Evolutionary conservation across 495 filamentous ascomycete genomes (phyloP).

Genomic region (Daldinia bambusicola): DNA sequence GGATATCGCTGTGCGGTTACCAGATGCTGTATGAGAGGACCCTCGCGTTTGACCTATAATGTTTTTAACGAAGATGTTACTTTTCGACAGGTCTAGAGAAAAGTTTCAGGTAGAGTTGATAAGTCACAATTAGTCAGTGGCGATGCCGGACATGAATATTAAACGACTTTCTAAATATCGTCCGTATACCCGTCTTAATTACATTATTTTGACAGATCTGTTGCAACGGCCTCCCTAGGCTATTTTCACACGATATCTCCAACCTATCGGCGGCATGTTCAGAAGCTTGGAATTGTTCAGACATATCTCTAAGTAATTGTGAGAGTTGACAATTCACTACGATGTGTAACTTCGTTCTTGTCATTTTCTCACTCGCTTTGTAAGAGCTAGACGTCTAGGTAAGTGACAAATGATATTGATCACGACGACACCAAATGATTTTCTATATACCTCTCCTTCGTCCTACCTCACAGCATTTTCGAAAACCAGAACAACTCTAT

Average conservation of each 20-base stretch:
- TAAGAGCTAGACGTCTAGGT: background rate
- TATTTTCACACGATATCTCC: too few species aligned
- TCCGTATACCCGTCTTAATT: conserved; percentile 16
- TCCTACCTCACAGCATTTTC: background rate
- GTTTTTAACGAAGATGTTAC: conserved; percentile 35
- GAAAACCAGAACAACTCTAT: too few species aligned
- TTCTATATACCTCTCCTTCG: background rate
- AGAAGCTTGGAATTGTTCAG: conserved; percentile 7
- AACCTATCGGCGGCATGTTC: too few species aligned
- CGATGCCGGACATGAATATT: conserved; percentile 36
- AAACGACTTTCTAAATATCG: conserved; percentile 25
- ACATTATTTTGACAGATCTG: background rate
- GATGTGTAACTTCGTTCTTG: background rate
- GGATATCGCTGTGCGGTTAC: conserved; percentile 92
- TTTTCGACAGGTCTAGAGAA: conserved; percentile 44
- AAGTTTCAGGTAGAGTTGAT: conserved; percentile 39
- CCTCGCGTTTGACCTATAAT: conserved; percentile 25
- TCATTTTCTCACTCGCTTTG: conserved; percentile 6
- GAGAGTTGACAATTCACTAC: conserved; percentile 8
- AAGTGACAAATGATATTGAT: conserved; percentile 4
- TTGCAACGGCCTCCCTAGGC: background rate
- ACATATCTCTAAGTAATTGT: background rate
- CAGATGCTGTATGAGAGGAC: conserved; percentile 76
- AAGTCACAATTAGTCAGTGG: conserved; percentile 33
- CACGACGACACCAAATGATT: background rate